Percentiles rank a stretch among this genome's conserved stretches.
Evolutionary conservation across 1,284 basidiomycete genomes (phyloP).

Genomic region (Tetrapyrgos nigripes): DNA sequence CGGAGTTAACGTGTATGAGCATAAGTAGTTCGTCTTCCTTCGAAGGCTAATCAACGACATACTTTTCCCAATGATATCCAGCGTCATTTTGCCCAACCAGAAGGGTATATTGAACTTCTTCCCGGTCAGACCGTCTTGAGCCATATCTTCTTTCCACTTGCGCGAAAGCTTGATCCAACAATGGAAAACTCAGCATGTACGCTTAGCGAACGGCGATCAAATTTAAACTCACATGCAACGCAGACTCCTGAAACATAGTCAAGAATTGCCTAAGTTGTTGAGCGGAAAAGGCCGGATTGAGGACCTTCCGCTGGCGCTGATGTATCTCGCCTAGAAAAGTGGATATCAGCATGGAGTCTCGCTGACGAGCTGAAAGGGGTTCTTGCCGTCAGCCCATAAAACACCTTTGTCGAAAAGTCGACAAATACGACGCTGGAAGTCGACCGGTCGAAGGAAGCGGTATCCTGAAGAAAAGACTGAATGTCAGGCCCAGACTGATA

Average conservation of each 20-base stretch:
- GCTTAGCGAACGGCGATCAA: no score
- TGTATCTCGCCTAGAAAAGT: constrained; percentile 20
- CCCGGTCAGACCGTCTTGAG: neutral
- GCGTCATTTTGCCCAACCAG: constrained; percentile 33
- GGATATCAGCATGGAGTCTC: neutral
- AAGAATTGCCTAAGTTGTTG: constrained; percentile 28
- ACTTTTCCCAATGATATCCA: constrained; percentile 40
- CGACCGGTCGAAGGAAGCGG: constrained; percentile 23
- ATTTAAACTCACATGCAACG: constrained; percentile 11
- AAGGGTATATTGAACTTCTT: constrained; percentile 17
- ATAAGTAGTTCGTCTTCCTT: no score
- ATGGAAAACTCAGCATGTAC: no score
- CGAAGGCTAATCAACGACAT: no score
- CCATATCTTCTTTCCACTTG: constrained; percentile 19
- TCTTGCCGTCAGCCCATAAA: constrained; percentile 24
- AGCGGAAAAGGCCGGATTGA: constrained; percentile 36
- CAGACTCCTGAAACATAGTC: constrained; percentile 24
- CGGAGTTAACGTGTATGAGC: no score
- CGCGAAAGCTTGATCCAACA: constrained; percentile 13
- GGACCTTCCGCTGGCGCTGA: constrained; percentile 33
- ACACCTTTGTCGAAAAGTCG: constrained; percentile 27
- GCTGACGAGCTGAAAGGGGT: no score
- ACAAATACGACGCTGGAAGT: constrained; percentile 8
- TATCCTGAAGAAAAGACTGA: constrained; percentile 25
- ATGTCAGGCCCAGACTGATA: no score